Evolutionary conservation across 2,329 filamentous ascomycete species (phyloP).

Genomic region (Pseudogymnoascus sp.): DNA sequence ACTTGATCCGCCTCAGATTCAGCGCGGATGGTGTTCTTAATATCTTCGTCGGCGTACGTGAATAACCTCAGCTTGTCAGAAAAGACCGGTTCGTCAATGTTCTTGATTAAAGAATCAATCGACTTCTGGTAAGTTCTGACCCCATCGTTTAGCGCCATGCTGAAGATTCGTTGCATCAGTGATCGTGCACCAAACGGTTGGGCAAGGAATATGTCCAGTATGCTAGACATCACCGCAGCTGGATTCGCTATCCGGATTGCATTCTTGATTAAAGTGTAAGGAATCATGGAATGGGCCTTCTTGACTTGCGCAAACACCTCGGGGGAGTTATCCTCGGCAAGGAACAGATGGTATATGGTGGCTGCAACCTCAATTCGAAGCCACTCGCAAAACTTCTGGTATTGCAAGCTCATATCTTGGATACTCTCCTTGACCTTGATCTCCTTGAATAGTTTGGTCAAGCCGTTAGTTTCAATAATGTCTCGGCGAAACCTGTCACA

Average conservation of each 20-base stretch:
- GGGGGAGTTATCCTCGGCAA: constrained; percentile 95
- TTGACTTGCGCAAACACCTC: constrained; percentile 92
- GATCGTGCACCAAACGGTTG: constrained; percentile 89
- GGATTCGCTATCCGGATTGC: constrained; percentile 95
- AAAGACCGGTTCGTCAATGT: constrained; percentile 73
- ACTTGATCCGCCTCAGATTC: constrained; percentile 67
- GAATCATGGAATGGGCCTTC: constrained; percentile 87
- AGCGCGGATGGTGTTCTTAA: constrained; percentile 64
- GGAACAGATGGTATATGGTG: constrained; percentile 92
- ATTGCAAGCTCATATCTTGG: constrained; percentile 81
- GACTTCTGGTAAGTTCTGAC: constrained; percentile 79
- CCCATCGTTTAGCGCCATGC: constrained; percentile 81
- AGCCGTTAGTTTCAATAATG: constrained; percentile 64
- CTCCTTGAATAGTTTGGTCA: constrained; percentile 87
- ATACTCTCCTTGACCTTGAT: constrained; percentile 87
- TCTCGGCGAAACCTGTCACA: constrained; percentile 52
- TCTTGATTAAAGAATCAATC: constrained; percentile 66
- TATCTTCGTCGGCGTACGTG: constrained; percentile 61
- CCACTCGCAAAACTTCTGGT: constrained; percentile 98
- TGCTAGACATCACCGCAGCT: constrained; percentile 90
- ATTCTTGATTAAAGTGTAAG: constrained; percentile 90
- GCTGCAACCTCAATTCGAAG: constrained; percentile 93
- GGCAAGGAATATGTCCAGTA: constrained; percentile 89
- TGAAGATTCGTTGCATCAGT: constrained; percentile 88
- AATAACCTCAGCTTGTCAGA: constrained; percentile 76